phyloP scores from a whole-genome alignment of 164 flowering plant genomes.

The Aristolochia fimbriata region DNA sequence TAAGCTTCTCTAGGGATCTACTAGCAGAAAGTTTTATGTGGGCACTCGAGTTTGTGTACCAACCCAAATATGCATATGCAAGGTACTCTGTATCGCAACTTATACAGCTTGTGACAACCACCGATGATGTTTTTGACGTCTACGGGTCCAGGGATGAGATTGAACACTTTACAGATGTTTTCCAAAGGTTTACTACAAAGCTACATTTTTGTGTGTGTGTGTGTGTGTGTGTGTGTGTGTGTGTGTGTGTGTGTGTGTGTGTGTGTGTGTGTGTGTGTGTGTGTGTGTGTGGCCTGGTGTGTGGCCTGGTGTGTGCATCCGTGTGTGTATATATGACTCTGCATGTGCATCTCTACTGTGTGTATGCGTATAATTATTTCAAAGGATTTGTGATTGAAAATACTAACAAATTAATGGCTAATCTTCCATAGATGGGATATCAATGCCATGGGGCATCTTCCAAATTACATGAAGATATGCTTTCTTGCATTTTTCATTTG shows the following conservation, averaged over 20 bases:
- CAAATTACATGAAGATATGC: conserved; percentile 12
- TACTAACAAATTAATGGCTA: no score
- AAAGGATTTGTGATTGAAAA: no score
- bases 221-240: no score
- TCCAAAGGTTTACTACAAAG: neutral
- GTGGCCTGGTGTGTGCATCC: no score
- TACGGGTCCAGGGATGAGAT: neutral
- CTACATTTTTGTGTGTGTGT: no score
- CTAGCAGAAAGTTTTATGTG: neutral
- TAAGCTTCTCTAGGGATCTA: neutral
- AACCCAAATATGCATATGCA: neutral
- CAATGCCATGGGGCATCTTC: conserved; percentile 7
- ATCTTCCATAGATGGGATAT: conserved; percentile 15
- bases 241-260: no score
- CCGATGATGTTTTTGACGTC: conserved; percentile 1
- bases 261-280: no score
- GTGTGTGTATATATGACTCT: no score
- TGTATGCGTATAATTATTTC: no score
- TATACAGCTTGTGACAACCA: neutral
- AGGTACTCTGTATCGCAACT: neutral
- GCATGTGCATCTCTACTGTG: no score
- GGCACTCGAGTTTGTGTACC: neutral
- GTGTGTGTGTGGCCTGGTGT: no score
- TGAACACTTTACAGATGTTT: neutral
- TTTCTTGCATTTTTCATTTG: conserved; percentile 11